phyloP scores from a whole-genome alignment of 176 grass and related monocot species.

The Ensete ventricosum region DNA sequence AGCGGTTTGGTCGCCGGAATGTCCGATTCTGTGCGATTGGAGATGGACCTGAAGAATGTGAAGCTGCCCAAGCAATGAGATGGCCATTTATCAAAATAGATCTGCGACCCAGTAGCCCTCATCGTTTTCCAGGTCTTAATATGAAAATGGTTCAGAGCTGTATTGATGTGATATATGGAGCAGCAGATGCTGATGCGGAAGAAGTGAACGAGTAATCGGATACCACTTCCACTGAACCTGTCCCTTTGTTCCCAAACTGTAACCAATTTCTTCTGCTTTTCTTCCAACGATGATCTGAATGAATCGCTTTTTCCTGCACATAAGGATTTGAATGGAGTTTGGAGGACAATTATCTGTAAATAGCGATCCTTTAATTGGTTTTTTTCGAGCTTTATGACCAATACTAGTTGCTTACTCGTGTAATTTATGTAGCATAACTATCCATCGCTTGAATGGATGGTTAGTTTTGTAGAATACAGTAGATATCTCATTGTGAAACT shows the following conservation, averaged over 20 bases:
- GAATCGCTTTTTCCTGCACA: background rate
- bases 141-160: conserved; percentile 41
- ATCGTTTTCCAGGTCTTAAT: conserved; percentile 74
- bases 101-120: conserved; percentile 39
- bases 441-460: too few species aligned
- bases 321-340: background rate
- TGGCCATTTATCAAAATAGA: conserved; percentile 96
- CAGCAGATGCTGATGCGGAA: conserved; percentile 1
- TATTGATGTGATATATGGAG: conserved; percentile 48
- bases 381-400: background rate
- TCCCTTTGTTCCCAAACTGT: background rate
- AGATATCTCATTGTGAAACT: too few species aligned
- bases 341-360: too few species aligned
- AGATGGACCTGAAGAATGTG: conserved; percentile 72
- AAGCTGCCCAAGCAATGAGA: conserved; percentile 56
- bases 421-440: too few species aligned
- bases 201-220: background rate
- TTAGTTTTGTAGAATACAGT: too few species aligned
- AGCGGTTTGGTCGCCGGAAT: conserved; percentile 52
- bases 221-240: background rate
- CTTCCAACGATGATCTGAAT: background rate
- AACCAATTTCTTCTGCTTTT: background rate
- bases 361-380: background rate
- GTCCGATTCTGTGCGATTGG: conserved; percentile 76
- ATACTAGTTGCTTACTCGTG: too few species aligned